These are phyloP conservation scores for Macrolepiota dolichaula DNA, from an alignment of 768 basidiomycete species.

Conservation along the genomic window DNA sequence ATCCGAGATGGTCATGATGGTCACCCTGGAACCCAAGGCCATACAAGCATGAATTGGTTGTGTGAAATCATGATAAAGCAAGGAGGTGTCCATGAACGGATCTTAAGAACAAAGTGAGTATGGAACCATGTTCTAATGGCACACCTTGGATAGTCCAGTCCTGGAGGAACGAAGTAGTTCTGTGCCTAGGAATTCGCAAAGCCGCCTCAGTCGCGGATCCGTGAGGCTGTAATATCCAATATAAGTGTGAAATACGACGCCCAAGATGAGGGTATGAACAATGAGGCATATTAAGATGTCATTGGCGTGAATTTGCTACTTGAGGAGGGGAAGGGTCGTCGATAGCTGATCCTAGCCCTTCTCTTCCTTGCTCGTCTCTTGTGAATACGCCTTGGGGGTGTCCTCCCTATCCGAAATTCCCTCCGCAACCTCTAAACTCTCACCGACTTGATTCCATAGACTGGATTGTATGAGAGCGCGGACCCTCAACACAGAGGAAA, in stretches of 20 bases:
- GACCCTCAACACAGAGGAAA: conserved; percentile 42
- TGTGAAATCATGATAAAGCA: too few species aligned
- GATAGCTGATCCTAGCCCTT: conserved; percentile 24
- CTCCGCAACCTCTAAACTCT: conserved; percentile 50
- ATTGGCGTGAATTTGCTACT: neutral
- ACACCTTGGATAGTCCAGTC: conserved; percentile 32
- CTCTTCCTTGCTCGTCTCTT: neutral
- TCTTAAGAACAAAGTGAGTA: too few species aligned
- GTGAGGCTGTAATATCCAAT: conserved; percentile 45
- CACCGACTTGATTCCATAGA: conserved; percentile 47
- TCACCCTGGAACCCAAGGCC: too few species aligned
- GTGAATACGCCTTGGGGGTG: conserved; percentile 30
- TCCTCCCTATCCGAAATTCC: conserved; percentile 49
- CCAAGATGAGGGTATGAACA: conserved; percentile 61
- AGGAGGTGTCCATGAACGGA: too few species aligned
- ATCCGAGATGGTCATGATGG: too few species aligned
- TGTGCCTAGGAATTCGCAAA: conserved; percentile 67
- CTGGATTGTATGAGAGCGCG: conserved; percentile 55
- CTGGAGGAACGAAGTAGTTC: conserved; percentile 22
- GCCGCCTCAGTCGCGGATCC: conserved; percentile 45
- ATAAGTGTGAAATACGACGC: conserved; percentile 61
- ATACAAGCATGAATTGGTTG: too few species aligned
- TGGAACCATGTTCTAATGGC: too few species aligned
- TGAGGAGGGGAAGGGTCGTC: conserved; percentile 1
- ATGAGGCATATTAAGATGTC: conserved; percentile 26